phyloP scores from a whole-genome alignment of 2,329 filamentous ascomycete genomes.

The Trichophyton verrucosum region DNA sequence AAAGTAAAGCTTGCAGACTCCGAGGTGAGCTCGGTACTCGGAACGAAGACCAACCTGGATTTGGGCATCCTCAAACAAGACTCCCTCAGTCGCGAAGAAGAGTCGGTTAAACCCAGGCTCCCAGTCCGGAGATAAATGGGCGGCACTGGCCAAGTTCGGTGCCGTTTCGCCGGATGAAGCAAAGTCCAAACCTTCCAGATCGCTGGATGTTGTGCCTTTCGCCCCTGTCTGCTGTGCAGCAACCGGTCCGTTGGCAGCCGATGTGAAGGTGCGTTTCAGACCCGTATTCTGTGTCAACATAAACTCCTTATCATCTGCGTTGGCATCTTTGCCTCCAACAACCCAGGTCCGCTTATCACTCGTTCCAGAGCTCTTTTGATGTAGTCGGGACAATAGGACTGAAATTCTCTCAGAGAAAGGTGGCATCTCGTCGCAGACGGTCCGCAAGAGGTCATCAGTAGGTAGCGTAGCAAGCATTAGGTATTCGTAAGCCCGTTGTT shows the following conservation, averaged over 20 bases:
- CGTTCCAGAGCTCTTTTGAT: conserved; percentile 85
- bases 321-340: conserved; percentile 91
- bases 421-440: conserved; percentile 96
- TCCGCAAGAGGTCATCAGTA: conserved; percentile 81
- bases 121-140: conserved; percentile 90
- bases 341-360: conserved; percentile 97
- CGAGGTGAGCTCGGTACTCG: conserved; percentile 90
- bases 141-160: conserved; percentile 81
- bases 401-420: conserved; percentile 93
- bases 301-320: conserved; percentile 66
- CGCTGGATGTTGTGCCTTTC: conserved; percentile 40
- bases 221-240: conserved; percentile 24
- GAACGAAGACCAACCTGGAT: conserved; percentile 84
- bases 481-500: conserved; percentile 94
- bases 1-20: conserved; percentile 91
- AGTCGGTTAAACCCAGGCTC: conserved; percentile 77
- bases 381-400: conserved; percentile 76
- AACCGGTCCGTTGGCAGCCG: conserved; percentile 34
- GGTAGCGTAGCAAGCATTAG: conserved; percentile 71
- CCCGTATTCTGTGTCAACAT: conserved; percentile 67
- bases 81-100: conserved; percentile 65
- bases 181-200: conserved; percentile 76
- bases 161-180: conserved; percentile 44
- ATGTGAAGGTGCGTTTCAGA: conserved; percentile 73
- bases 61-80: conserved; percentile 90